Evolutionary conservation across 2,329 filamentous ascomycete species (phyloP).

Genomic region (Sclerotinia spermophila): DNA sequence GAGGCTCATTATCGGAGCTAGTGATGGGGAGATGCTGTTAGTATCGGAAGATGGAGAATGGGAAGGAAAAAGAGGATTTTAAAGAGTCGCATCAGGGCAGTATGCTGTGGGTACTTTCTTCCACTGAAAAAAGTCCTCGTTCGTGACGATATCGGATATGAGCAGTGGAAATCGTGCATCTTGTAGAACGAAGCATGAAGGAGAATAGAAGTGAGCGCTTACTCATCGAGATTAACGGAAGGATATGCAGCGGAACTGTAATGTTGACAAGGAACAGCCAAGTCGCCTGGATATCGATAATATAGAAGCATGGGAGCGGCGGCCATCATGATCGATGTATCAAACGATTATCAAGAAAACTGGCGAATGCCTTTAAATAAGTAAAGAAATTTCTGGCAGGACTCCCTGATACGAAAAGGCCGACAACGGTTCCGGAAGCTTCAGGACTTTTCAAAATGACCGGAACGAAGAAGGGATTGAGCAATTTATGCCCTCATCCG

Average conservation of each 20-base stretch:
- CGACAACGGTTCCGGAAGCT: neutral
- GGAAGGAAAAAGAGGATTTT: too few species aligned
- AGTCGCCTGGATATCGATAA: constrained; percentile 1
- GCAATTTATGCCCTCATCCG: constrained; percentile 16
- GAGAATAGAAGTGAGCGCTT: constrained; percentile 9
- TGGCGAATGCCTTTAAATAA: neutral
- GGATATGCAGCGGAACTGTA: constrained; percentile 16
- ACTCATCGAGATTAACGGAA: constrained; percentile 16
- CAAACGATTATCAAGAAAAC: neutral
- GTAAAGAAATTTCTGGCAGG: neutral
- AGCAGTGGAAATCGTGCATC: neutral
- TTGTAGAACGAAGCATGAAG: neutral
- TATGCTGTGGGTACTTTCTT: neutral
- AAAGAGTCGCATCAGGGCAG: neutral
- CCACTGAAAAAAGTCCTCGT: too few species aligned
- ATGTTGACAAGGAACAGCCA: neutral
- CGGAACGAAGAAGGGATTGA: neutral
- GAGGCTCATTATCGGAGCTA: constrained; percentile 32
- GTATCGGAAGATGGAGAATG: neutral
- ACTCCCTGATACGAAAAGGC: neutral
- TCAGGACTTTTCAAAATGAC: neutral
- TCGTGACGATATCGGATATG: neutral
- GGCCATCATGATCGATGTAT: constrained; percentile 10
- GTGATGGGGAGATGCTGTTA: constrained; percentile 12
- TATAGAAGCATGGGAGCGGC: constrained; percentile 11